Percentiles rank a stretch among this genome's conserved stretches.
phyloP scores from a whole-genome alignment of 75 land plant species.

The Pseudotsuga menziesii region DNA sequence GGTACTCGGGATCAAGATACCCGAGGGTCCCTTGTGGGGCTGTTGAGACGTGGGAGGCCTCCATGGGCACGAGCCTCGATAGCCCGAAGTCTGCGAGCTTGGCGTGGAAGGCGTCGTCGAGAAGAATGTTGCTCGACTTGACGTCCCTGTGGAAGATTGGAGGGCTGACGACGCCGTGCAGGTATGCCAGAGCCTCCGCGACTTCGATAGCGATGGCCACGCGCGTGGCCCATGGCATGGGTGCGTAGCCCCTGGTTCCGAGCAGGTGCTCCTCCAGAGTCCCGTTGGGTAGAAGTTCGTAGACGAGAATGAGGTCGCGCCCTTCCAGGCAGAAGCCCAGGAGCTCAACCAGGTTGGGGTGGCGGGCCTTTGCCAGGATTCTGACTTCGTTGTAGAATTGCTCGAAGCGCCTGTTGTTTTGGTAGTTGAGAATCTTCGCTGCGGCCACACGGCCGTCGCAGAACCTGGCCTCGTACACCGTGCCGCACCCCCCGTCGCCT shows the following conservation, averaged over 20 bases:
- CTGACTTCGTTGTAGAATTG: slow-evolving; percentile 34
- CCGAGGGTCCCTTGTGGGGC: slow-evolving; percentile 50
- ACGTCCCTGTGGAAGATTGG: slow-evolving; percentile 83
- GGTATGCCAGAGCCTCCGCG: slow-evolving; percentile 69
- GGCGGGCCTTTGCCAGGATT: slow-evolving; percentile 25
- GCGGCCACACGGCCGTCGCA: slow-evolving; percentile 26
- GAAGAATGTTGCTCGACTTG: slow-evolving; percentile 78
- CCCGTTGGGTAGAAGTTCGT: slow-evolving; percentile 1
- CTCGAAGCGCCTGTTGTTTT: slow-evolving; percentile 14
- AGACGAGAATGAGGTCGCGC: slow-evolving; percentile 15
- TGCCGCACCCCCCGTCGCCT: slow-evolving; percentile 85
- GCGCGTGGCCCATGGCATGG: slow-evolving; percentile 61
- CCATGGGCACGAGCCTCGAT: slow-evolving; percentile 31
- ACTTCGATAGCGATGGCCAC: slow-evolving; percentile 60
- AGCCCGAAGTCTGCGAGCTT: slow-evolving; percentile 89
- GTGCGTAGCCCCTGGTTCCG: neutral
- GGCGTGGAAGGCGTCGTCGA: slow-evolving; percentile 59
- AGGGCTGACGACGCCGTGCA: slow-evolving; percentile 56
- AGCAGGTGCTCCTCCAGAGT: neutral
- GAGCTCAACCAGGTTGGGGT: slow-evolving; percentile 30
- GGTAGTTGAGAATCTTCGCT: slow-evolving; percentile 32
- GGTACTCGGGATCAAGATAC: slow-evolving; percentile 72
- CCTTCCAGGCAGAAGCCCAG: slow-evolving; percentile 18
- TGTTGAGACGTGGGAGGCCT: neutral
- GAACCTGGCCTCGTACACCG: slow-evolving; percentile 56